Percentiles rank a stretch among this genome's conserved stretches.
These are phyloP conservation scores for Nothophaeocryptopus gaeumannii DNA, from an alignment of 2,329 filamentous ascomycete species.

Conservation along the genomic window DNA sequence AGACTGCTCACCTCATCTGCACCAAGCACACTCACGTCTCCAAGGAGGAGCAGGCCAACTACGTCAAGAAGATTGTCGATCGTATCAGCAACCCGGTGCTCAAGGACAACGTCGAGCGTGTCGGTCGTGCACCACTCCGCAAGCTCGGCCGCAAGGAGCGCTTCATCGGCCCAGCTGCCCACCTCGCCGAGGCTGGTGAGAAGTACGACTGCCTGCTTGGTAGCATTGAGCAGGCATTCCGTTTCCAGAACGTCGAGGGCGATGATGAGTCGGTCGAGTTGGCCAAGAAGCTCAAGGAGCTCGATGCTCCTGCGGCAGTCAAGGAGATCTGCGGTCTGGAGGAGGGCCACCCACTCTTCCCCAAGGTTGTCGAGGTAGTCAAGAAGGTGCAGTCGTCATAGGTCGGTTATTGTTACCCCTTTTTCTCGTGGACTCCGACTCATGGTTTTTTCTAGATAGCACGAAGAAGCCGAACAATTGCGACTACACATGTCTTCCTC, in stretches of 20 bases:
- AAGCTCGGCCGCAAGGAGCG: slow-evolving; percentile 95
- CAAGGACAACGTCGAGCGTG: slow-evolving; percentile 89
- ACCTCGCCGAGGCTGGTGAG: slow-evolving; percentile 78
- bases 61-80: slow-evolving; percentile 86
- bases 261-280: slow-evolving; percentile 88
- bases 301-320: slow-evolving; percentile 71
- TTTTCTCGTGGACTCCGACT: neutral
- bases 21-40: slow-evolving; percentile 74
- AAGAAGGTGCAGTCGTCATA: slow-evolving; percentile 67
- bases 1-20: slow-evolving; percentile 84
- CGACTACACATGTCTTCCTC: no score
- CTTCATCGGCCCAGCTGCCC: slow-evolving; percentile 86
- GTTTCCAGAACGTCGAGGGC: slow-evolving; percentile 89
- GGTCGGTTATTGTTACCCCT: neutral
- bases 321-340: slow-evolving; percentile 79
- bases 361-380: slow-evolving; percentile 72
- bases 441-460: no score
- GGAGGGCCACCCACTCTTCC: slow-evolving; percentile 71
- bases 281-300: slow-evolving; percentile 76
- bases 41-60: slow-evolving; percentile 71
- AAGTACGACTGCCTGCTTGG: slow-evolving; percentile 71
- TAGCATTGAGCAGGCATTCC: slow-evolving; percentile 85
- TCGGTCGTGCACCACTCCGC: slow-evolving; percentile 88
- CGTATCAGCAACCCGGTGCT: slow-evolving; percentile 92
- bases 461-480: no score